phyloP scores from a whole-genome alignment of 257 asterid genomes.

The Salvia miltiorrhiza region DNA sequence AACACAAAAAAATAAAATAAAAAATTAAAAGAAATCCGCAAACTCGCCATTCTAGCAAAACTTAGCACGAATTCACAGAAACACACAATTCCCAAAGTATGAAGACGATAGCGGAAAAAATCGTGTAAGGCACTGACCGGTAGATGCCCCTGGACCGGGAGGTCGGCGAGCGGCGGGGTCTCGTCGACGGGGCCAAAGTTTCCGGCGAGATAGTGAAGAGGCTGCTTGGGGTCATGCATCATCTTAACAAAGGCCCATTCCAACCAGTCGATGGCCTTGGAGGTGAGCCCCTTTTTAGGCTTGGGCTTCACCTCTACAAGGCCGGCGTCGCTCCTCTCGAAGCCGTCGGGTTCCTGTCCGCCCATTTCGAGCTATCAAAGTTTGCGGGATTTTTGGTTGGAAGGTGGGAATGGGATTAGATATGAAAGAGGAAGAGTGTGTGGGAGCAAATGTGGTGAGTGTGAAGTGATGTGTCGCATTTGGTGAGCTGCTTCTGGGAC shows the following conservation, averaged over 20 bases:
- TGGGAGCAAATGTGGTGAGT: slow-evolving; percentile 10
- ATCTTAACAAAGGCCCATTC: slow-evolving; percentile 71
- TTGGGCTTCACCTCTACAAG: slow-evolving; percentile 68
- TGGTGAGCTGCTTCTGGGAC: background rate
- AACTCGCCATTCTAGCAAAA: background rate
- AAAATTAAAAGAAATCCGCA: background rate
- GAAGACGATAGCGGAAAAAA: background rate
- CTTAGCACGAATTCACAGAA: background rate
- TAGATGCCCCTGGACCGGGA: slow-evolving; percentile 60
- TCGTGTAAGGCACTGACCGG: slow-evolving; percentile 59
- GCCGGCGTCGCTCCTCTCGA: slow-evolving; percentile 40
- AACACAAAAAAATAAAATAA: too few relatives aligned
- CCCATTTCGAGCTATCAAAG: slow-evolving; percentile 31
- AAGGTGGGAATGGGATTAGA: background rate
- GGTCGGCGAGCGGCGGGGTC: slow-evolving; percentile 75
- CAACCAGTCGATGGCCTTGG: slow-evolving; percentile 70
- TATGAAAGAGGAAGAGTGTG: background rate
- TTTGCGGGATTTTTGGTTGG: background rate
- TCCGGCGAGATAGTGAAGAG: slow-evolving; percentile 73
- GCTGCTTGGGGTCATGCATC: slow-evolving; percentile 58
- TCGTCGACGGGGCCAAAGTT: slow-evolving; percentile 89
- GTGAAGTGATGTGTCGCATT: slow-evolving; percentile 10
- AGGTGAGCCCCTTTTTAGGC: slow-evolving; percentile 56
- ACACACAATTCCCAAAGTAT: background rate
- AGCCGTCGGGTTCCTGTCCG: slow-evolving; percentile 22